These are phyloP conservation scores for Hydnum rufescens DNA, from an alignment of 768 basidiomycete genomes.

Conservation along the genomic window DNA sequence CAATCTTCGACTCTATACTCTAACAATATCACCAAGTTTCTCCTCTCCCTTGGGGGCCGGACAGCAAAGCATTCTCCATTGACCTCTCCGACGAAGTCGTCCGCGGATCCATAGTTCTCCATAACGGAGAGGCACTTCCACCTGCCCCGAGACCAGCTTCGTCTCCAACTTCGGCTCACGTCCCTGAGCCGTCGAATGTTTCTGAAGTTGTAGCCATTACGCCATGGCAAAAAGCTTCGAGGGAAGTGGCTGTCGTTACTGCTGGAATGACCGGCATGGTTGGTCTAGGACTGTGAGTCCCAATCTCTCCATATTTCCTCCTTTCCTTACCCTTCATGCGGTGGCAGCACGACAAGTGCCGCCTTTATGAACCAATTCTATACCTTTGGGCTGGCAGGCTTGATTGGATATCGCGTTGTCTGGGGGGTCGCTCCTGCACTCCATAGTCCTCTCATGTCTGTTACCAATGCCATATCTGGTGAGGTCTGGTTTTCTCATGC, in stretches of 20 bases:
- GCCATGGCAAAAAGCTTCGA: conserved; percentile 65
- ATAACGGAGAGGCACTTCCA: conserved; percentile 43
- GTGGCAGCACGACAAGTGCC: conserved; percentile 56
- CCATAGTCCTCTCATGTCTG: conserved; percentile 81
- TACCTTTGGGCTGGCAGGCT: conserved; percentile 67
- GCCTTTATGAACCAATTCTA: conserved; percentile 82
- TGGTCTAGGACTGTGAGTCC: conserved; percentile 22
- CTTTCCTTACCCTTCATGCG: background rate
- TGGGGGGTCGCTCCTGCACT: conserved; percentile 80
- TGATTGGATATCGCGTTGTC: conserved; percentile 75
- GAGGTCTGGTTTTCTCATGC: conserved; percentile 14
- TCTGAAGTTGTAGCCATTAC: conserved; percentile 36
- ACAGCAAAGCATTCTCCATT: conserved; percentile 40
- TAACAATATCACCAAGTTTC: conserved; percentile 80
- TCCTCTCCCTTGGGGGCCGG: conserved; percentile 29
- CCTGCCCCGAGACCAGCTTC: conserved; percentile 40
- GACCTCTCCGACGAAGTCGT: conserved; percentile 71
- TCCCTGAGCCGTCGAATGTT: background rate
- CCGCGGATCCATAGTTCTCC: conserved; percentile 57
- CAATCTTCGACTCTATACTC: conserved; percentile 81
- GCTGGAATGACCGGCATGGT: conserved; percentile 56
- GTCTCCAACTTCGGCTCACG: conserved; percentile 23
- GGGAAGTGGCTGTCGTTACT: conserved; percentile 55
- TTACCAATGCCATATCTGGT: conserved; percentile 78
- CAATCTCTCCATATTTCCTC: background rate